Percentiles rank a stretch among this genome's conserved stretches.
Evolutionary conservation across 1,284 basidiomycete genomes (phyloP).

Genomic region (Ustilago esculenta): DNA sequence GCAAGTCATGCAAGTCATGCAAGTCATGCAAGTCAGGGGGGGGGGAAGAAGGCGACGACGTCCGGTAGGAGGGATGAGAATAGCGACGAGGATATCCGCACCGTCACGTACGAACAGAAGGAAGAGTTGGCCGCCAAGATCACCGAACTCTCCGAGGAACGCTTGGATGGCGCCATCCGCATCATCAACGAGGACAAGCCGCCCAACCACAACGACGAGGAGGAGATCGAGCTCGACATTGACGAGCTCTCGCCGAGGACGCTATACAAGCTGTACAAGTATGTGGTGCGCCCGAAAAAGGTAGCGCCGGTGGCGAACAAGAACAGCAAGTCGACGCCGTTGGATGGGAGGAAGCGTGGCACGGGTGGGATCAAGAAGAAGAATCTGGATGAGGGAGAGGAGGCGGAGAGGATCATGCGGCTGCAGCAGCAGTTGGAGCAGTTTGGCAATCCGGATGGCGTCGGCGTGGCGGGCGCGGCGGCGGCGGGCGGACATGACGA

Average conservation of each 20-base stretch:
- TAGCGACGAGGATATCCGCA: slow-evolving; percentile 61
- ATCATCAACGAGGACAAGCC: slow-evolving; percentile 67
- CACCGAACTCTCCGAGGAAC: slow-evolving; percentile 65
- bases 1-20: too few relatives aligned
- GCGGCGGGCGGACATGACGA: slow-evolving; percentile 62
- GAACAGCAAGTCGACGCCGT: slow-evolving; percentile 52
- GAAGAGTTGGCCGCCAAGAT: slow-evolving; percentile 66
- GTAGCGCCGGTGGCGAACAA: slow-evolving; percentile 39
- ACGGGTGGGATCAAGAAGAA: slow-evolving; percentile 66
- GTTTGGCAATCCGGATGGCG: slow-evolving; percentile 56
- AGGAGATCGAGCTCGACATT: slow-evolving; percentile 67
- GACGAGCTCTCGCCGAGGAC: slow-evolving; percentile 64
- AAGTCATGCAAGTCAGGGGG: too few relatives aligned
- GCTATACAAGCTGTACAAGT: slow-evolving; percentile 66
- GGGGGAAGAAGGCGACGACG: slow-evolving; percentile 47
- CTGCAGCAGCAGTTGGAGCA: slow-evolving; percentile 64
- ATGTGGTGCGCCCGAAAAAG: slow-evolving; percentile 65
- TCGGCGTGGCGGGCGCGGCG: slow-evolving; percentile 20
- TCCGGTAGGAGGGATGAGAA: slow-evolving; percentile 36
- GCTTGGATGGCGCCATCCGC: slow-evolving; percentile 64
- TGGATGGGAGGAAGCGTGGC: slow-evolving; percentile 64
- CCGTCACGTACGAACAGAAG: slow-evolving; percentile 66
- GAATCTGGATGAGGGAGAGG: slow-evolving; percentile 65
- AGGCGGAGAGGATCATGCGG: slow-evolving; percentile 63
- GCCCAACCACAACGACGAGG: slow-evolving; percentile 59